These are phyloP conservation scores for Oenanthe javanica DNA, from an alignment of 140 eudicot genomes.

Conservation along the genomic window DNA sequence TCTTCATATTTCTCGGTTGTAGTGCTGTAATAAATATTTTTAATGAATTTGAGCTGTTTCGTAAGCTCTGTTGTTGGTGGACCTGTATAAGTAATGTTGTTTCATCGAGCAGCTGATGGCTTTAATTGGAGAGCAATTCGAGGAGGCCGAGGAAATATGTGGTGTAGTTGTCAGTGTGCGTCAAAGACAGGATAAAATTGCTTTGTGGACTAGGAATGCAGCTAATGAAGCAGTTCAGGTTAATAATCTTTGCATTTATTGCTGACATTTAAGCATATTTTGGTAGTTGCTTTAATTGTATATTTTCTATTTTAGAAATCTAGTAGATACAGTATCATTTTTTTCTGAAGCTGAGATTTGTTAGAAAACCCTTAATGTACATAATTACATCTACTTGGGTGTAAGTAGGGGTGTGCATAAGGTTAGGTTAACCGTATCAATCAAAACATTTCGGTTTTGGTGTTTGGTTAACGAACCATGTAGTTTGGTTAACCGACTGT, in stretches of 20 bases:
- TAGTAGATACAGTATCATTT: not conserved
- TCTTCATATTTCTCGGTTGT: not conserved
- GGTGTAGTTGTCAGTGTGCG: constrained; percentile 94
- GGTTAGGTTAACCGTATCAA: not conserved
- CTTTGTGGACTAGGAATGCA: constrained; percentile 82
- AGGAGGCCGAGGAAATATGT: constrained; percentile 83
- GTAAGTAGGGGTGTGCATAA: not conserved
- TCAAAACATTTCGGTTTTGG: too few species aligned
- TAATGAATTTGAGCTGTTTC: not conserved
- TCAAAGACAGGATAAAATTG: constrained; percentile 63
- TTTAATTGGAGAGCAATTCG: constrained; percentile 87
- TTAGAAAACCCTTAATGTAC: not conserved
- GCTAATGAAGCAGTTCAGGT: constrained; percentile 95
- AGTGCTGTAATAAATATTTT: not conserved
- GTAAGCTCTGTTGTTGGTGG: not conserved
- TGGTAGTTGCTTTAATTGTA: not conserved
- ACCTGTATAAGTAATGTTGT: constrained; percentile 2
- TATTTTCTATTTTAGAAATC: not conserved
- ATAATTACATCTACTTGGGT: not conserved
- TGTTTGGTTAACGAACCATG: too few species aligned
- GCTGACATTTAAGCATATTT: not conserved
- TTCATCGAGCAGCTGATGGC: constrained; percentile 62
- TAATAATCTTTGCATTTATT: not conserved
- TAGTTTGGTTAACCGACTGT: too few species aligned
- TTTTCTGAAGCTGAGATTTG: not conserved